phyloP scores from a whole-genome alignment of 768 basidiomycete genomes.

The Royoungia palumana region DNA sequence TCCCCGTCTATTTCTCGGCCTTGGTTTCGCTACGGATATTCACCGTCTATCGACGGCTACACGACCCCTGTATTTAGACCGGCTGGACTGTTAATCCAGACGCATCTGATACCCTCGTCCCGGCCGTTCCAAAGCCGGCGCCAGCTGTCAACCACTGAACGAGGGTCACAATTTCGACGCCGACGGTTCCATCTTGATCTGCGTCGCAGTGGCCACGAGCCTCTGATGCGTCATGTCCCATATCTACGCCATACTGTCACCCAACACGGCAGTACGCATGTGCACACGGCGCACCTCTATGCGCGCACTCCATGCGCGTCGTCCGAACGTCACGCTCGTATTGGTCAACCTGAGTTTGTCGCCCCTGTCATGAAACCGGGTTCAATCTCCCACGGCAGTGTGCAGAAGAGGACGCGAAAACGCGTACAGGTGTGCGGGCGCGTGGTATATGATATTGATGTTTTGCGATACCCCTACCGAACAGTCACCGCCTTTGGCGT shows the following conservation, averaged over 20 bases:
- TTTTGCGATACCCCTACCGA: conserved; percentile 41
- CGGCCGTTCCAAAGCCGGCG: too few species aligned
- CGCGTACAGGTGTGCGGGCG: conserved; percentile 38
- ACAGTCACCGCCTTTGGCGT: conserved; percentile 27
- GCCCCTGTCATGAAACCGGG: conserved; percentile 31
- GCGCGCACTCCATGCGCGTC: conserved; percentile 31
- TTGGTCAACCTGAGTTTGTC: conserved; percentile 42
- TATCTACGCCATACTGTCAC: conserved; percentile 28
- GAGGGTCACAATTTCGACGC: conserved; percentile 8
- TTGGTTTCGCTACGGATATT: too few species aligned
- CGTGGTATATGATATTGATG: conserved; percentile 45
- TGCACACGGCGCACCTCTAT: conserved; percentile 35
- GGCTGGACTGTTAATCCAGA: too few species aligned
- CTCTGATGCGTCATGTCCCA: conserved; percentile 40
- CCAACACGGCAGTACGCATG: neutral
- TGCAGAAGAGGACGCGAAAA: neutral
- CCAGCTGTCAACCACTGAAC: too few species aligned
- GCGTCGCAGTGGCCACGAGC: conserved; percentile 42
- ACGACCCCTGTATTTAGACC: too few species aligned
- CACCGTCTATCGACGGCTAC: too few species aligned
- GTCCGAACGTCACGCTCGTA: conserved; percentile 34
- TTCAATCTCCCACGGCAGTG: neutral
- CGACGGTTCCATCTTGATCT: conserved; percentile 36
- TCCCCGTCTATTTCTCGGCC: too few species aligned
- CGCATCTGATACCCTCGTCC: too few species aligned